phyloP scores from a whole-genome alignment of 768 basidiomycete genomes.

The Termitomyces heimii region DNA sequence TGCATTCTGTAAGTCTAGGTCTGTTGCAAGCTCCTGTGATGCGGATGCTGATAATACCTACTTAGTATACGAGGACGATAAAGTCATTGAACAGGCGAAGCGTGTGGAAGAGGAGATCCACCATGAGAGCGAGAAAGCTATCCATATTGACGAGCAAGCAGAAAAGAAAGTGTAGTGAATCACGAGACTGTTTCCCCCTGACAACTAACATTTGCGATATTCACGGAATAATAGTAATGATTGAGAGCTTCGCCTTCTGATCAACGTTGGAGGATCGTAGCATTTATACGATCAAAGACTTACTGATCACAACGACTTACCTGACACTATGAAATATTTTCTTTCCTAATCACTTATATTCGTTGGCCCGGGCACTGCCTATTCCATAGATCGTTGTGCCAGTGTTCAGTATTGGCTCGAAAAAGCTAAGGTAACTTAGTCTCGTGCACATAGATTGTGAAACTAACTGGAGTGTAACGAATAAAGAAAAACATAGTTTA shows the following conservation, averaged over 20 bases:
- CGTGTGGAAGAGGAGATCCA: conserved; percentile 35
- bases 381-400: no score
- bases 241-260: background rate
- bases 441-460: no score
- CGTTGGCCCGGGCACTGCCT: background rate
- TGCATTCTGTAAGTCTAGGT: conserved; percentile 42
- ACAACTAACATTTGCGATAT: no score
- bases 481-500: no score
- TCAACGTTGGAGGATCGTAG: background rate
- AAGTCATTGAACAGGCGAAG: conserved; percentile 32
- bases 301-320: background rate
- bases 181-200: background rate
- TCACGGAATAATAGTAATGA: no score
- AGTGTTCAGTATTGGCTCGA: no score
- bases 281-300: no score
- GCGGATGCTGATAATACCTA: background rate
- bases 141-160: background rate
- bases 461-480: no score
- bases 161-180: background rate
- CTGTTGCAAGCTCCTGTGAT: no score
- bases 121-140: background rate
- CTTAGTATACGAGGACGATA: conserved; percentile 38
- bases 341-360: no score
- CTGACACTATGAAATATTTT: background rate
- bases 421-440: no score